These are phyloP conservation scores for Gloeostereum incarnatum DNA, from an alignment of 768 basidiomycete genomes.

Conservation along the genomic window DNA sequence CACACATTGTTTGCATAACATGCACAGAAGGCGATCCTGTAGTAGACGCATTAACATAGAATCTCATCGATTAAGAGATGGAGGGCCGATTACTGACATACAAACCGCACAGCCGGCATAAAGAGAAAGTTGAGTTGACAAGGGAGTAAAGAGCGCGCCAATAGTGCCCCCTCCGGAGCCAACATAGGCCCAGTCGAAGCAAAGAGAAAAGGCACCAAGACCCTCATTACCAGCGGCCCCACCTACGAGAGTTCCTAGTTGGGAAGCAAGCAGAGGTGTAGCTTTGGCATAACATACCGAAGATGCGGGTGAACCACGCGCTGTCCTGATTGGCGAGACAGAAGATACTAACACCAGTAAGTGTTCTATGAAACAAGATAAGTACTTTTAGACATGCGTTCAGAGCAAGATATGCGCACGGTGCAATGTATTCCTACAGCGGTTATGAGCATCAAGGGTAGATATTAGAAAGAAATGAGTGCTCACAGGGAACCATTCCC, in stretches of 20 bases:
- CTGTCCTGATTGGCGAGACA: slow-evolving; percentile 42
- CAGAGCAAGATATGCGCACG: slow-evolving; percentile 5
- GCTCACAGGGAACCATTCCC: slow-evolving; percentile 45
- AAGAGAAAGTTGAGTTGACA: slow-evolving; percentile 34
- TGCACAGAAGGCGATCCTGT: slow-evolving; percentile 19
- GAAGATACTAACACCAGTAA: slow-evolving; percentile 55
- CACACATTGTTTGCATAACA: slow-evolving; percentile 12
- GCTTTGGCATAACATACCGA: slow-evolving; percentile 23
- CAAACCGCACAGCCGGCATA: slow-evolving; percentile 35
- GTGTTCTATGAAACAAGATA: slow-evolving; percentile 14
- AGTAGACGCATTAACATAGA: background rate
- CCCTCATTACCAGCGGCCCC: slow-evolving; percentile 35
- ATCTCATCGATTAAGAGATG: background rate
- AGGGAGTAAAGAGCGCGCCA: slow-evolving; percentile 27
- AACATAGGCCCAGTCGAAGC: slow-evolving; percentile 47
- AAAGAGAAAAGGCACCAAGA: slow-evolving; percentile 35
- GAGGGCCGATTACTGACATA: slow-evolving; percentile 15
- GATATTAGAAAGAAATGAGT: slow-evolving; percentile 23
- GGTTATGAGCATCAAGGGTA: slow-evolving; percentile 15
- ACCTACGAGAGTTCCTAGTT: background rate
- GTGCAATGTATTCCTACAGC: slow-evolving; percentile 15
- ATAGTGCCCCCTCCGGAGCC: slow-evolving; percentile 15
- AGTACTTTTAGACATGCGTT: slow-evolving; percentile 1
- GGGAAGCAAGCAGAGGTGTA: background rate
- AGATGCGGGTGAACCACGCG: slow-evolving; percentile 41